Evolutionary conservation across 2,329 filamentous ascomycete species (phyloP).

Genomic region (Alternaria rosae): DNA sequence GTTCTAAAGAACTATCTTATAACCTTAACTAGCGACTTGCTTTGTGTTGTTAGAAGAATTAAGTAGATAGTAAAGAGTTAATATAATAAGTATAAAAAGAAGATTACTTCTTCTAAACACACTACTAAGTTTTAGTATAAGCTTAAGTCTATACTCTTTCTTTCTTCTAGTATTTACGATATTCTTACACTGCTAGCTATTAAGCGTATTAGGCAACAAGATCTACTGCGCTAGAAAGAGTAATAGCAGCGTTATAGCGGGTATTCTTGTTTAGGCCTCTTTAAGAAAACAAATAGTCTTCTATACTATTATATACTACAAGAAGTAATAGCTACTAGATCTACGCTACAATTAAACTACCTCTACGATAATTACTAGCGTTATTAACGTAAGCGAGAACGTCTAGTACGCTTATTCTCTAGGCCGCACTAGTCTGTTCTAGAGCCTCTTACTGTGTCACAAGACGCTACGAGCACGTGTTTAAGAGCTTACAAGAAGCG

Average conservation of each 20-base stretch:
- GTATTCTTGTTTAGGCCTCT: constrained; percentile 11
- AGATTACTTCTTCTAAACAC: constrained; percentile 16
- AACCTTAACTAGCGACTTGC: constrained; percentile 15
- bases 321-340: constrained; percentile 1
- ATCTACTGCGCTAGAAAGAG: constrained; percentile 19
- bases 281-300: constrained; percentile 14
- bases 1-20: constrained; percentile 24
- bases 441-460: too few species aligned
- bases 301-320: constrained; percentile 7
- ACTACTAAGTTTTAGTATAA: constrained; percentile 3
- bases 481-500: too few species aligned
- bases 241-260: constrained; percentile 5
- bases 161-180: constrained; percentile 15
- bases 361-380: constrained; percentile 13
- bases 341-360: constrained; percentile 1
- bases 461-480: too few species aligned
- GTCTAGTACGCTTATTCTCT: neutral
- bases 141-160: constrained; percentile 11
- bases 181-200: constrained; percentile 16
- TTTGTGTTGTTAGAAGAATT: constrained; percentile 12
- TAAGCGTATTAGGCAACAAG: constrained; percentile 19
- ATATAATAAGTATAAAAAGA: constrained; percentile 17
- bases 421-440: constrained; percentile 7
- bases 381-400: constrained; percentile 10
- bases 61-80: constrained; percentile 15